These are phyloP conservation scores for Microdochium trichocladiopsis DNA, from an alignment of 2,329 filamentous ascomycete species.

Conservation along the genomic window DNA sequence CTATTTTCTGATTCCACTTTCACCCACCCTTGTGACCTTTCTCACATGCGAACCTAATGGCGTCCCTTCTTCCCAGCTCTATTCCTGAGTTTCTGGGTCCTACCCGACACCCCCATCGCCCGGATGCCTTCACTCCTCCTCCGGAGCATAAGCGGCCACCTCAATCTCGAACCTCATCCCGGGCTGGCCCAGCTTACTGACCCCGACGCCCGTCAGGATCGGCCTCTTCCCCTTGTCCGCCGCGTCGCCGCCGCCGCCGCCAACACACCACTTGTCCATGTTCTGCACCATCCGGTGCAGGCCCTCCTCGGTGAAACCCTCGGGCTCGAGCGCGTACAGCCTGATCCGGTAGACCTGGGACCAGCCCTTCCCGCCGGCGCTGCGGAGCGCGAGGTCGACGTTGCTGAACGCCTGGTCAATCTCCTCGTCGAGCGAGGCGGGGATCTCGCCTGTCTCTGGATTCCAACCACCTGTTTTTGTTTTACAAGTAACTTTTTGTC, in stretches of 20 bases:
- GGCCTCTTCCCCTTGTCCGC: constrained; percentile 45
- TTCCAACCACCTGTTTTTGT: constrained; percentile 22
- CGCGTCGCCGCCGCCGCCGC: constrained; percentile 29
- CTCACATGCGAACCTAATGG: no score
- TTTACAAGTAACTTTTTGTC: neutral
- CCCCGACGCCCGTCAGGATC: constrained; percentile 46
- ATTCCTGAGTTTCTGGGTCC: neutral
- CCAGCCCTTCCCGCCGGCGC: constrained; percentile 50
- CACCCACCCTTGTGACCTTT: no score
- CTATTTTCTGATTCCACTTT: no score
- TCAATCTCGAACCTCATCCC: constrained; percentile 55
- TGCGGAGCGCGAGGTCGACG: constrained; percentile 40
- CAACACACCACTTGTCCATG: neutral
- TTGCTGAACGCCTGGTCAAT: constrained; percentile 50
- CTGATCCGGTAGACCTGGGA: constrained; percentile 43
- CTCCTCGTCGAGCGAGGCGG: constrained; percentile 31
- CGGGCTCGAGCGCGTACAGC: constrained; percentile 31
- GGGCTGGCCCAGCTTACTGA: constrained; percentile 34
- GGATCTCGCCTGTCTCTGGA: constrained; percentile 13
- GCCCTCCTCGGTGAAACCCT: constrained; percentile 30
- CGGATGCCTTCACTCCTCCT: constrained; percentile 7
- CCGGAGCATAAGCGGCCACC: constrained; percentile 37
- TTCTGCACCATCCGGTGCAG: constrained; percentile 35
- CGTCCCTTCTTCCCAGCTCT: no score
- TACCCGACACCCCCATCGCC: neutral